These are phyloP conservation scores for Ceratocystis alfenasii DNA, from an alignment of 2,329 filamentous ascomycete species.

Conservation along the genomic window DNA sequence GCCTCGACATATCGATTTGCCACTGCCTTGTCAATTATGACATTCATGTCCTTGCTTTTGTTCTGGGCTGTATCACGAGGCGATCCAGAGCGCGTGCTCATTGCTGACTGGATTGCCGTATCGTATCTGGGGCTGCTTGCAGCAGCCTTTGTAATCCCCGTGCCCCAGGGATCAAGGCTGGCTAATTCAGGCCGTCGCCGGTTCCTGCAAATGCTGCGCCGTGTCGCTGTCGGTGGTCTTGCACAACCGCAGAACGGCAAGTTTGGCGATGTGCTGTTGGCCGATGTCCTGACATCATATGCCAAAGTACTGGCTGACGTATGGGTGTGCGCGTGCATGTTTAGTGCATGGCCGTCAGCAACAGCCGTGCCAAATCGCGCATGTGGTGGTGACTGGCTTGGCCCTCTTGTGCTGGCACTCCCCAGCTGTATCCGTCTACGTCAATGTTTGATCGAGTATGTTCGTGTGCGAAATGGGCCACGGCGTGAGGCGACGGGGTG, in stretches of 20 bases:
- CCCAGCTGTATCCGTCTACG: constrained; percentile 78
- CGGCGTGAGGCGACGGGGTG: constrained; percentile 49
- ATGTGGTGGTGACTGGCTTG: constrained; percentile 66
- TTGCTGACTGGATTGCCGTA: constrained; percentile 78
- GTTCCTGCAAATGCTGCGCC: constrained; percentile 61
- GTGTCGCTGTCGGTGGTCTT: constrained; percentile 73
- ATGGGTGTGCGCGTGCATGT: constrained; percentile 86
- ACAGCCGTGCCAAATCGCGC: constrained; percentile 69
- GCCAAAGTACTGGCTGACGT: constrained; percentile 84
- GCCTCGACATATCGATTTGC: constrained; percentile 78
- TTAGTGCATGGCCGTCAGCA: constrained; percentile 56
- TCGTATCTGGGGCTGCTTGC: constrained; percentile 64
- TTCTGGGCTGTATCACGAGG: constrained; percentile 78
- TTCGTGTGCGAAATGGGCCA: constrained; percentile 52
- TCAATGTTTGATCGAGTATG: constrained; percentile 83
- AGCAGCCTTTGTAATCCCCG: constrained; percentile 58
- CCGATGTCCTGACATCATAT: constrained; percentile 90
- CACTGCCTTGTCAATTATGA: constrained; percentile 58
- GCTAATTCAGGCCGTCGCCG: constrained; percentile 61
- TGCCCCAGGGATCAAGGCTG: constrained; percentile 40
- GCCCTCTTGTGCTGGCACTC: constrained; percentile 72
- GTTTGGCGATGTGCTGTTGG: constrained; percentile 85
- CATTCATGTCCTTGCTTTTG: constrained; percentile 57
- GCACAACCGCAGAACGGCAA: constrained; percentile 80
- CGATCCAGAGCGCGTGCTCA: constrained; percentile 54